phyloP scores from a whole-genome alignment of 1,284 basidiomycete genomes.

The Ceratobasidium papillatum region DNA sequence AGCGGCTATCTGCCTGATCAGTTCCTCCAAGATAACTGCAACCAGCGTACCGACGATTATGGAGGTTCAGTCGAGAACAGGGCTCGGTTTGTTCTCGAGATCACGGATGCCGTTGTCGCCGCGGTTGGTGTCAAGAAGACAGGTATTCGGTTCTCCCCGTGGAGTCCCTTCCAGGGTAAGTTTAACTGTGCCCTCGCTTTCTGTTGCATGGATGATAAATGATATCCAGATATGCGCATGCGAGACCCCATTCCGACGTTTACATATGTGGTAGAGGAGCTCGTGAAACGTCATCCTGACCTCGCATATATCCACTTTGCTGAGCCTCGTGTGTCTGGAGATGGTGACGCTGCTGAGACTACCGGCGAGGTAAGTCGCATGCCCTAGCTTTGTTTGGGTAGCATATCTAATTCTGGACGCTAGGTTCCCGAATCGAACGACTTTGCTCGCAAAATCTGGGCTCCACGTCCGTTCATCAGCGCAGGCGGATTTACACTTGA shows the following conservation, averaged over 20 bases:
- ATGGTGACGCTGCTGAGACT: constrained; percentile 44
- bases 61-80: constrained; percentile 58
- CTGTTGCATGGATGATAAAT: background rate
- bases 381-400: background rate
- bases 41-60: constrained; percentile 58
- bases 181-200: background rate
- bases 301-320: constrained; percentile 68
- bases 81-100: constrained; percentile 54
- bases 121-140: constrained; percentile 54
- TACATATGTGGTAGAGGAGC: constrained; percentile 52
- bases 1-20: constrained; percentile 55
- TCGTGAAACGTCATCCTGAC: constrained; percentile 56
- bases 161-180: constrained; percentile 49
- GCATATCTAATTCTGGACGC: background rate
- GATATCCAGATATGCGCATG: constrained; percentile 53
- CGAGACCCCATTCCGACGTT: constrained; percentile 59
- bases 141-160: constrained; percentile 56
- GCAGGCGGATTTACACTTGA: constrained; percentile 56
- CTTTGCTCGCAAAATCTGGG: constrained; percentile 43
- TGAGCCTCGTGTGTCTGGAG: constrained; percentile 56
- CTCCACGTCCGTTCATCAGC: constrained; percentile 56
- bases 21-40: constrained; percentile 54
- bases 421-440: constrained; percentile 44
- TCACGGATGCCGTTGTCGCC: constrained; percentile 52
- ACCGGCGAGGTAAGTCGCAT: constrained; percentile 22